A percentile compares a stretch with the other conserved stretches of the same genome.
Evolutionary conservation across 257 asterid genomes (phyloP).

Genomic region (Solanum dulcamara): DNA sequence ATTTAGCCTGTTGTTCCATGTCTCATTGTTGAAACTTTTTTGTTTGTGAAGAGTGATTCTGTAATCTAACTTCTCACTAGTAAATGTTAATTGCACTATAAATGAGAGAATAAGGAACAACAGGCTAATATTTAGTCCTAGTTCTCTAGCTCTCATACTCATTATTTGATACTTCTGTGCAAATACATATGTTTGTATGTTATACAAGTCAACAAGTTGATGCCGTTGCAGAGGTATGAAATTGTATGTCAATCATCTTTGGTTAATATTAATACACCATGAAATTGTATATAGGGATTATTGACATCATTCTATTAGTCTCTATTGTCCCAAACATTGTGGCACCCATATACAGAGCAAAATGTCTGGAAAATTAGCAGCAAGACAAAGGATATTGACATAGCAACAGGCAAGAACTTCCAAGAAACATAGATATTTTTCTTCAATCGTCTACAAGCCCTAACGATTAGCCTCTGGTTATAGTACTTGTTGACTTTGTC

Average conservation of each 20-base stretch:
- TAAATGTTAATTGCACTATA: no score
- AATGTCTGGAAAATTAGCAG: conserved; percentile 25
- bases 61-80: no score
- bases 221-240: neutral
- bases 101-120: no score
- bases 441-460: conserved; percentile 2
- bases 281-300: neutral
- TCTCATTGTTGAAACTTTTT: no score
- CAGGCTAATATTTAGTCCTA: no score
- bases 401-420: conserved; percentile 8
- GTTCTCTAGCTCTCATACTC: no score
- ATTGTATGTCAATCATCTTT: neutral
- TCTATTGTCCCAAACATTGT: neutral
- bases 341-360: conserved; percentile 25
- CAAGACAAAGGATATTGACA: conserved; percentile 12
- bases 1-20: no score
- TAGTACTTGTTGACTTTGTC: conserved; percentile 22
- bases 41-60: no score
- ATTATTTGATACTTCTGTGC: neutral
- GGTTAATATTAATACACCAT: neutral
- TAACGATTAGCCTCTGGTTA: conserved; percentile 8
- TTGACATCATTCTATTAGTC: neutral
- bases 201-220: neutral
- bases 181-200: neutral
- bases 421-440: conserved; percentile 10